Evolutionary conservation across 495 filamentous ascomycete species (phyloP).

Genomic region (Xylaria curta): DNA sequence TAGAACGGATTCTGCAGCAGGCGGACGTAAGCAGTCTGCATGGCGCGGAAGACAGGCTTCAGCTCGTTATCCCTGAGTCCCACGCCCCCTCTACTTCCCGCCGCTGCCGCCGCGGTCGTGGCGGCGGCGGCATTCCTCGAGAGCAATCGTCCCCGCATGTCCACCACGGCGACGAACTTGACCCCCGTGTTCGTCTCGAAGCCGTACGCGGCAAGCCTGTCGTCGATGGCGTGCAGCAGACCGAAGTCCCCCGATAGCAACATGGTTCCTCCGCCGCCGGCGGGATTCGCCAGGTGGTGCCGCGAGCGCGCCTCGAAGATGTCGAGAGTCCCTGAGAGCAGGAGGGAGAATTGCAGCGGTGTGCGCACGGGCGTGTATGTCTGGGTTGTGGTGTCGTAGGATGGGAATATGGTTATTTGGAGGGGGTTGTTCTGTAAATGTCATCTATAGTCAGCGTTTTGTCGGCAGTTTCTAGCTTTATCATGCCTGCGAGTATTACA

Average conservation of each 20-base stretch:
- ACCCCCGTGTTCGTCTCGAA: constrained; percentile 97
- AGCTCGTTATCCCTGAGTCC: constrained; percentile 71
- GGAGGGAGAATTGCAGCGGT: constrained; percentile 85
- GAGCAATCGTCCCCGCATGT: constrained; percentile 69
- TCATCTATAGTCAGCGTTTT: not conserved
- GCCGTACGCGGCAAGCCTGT: constrained; percentile 88
- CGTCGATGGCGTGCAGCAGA: constrained; percentile 89
- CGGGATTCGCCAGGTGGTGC: constrained; percentile 48
- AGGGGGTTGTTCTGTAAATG: constrained; percentile 86
- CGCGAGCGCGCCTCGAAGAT: constrained; percentile 83
- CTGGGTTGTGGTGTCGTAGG: constrained; percentile 56
- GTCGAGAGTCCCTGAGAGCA: constrained; percentile 89
- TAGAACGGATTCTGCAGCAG: constrained; percentile 96
- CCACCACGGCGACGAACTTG: constrained; percentile 85
- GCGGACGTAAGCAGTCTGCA: constrained; percentile 89
- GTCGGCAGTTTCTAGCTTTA: not conserved
- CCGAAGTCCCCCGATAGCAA: constrained; percentile 79
- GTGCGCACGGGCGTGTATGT: constrained; percentile 57
- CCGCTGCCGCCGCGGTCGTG: constrained; percentile 35
- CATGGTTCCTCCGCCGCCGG: constrained; percentile 40
- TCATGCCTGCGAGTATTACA: no score
- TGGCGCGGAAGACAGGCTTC: constrained; percentile 82
- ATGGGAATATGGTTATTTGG: constrained; percentile 88
- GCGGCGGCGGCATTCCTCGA: constrained; percentile 16
- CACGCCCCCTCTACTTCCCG: constrained; percentile 29